Evolutionary conservation across 306 rosid species (phyloP).

Genomic region (Castanea sativa): DNA sequence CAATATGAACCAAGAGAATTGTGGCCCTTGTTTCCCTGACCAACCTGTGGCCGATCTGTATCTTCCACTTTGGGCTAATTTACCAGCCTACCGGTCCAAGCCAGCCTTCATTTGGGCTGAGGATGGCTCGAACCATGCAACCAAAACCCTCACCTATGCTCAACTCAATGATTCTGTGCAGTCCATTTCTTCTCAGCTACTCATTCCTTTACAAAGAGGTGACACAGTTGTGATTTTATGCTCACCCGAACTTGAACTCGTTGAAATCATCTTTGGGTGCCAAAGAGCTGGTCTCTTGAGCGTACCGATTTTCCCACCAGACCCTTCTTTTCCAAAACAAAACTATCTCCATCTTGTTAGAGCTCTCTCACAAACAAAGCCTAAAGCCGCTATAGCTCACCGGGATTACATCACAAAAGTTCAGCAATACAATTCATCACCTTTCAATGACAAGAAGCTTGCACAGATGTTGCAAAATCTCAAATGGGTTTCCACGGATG

Average conservation of each 20-base stretch:
- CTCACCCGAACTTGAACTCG: slow-evolving; percentile 65
- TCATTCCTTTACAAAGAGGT: slow-evolving; percentile 36
- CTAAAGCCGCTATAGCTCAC: slow-evolving; percentile 76
- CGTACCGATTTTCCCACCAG: slow-evolving; percentile 65
- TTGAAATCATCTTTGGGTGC: slow-evolving; percentile 59
- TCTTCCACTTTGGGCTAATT: slow-evolving; percentile 66
- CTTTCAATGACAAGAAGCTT: slow-evolving; percentile 28
- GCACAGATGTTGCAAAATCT: slow-evolving; percentile 33
- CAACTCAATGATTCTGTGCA: slow-evolving; percentile 54
- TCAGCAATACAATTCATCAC: slow-evolving; percentile 31
- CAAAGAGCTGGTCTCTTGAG: slow-evolving; percentile 74
- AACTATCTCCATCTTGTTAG: slow-evolving; percentile 52
- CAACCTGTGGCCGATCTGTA: slow-evolving; percentile 79
- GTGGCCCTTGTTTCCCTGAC: slow-evolving; percentile 75
- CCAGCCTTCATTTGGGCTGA: slow-evolving; percentile 78
- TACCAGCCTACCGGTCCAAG: slow-evolving; percentile 60
- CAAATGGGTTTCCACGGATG: slow-evolving; percentile 50
- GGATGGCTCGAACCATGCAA: slow-evolving; percentile 10
- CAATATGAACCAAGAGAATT: slow-evolving; percentile 65
- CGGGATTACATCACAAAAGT: slow-evolving; percentile 38
- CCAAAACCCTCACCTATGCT: slow-evolving; percentile 33
- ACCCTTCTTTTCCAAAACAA: slow-evolving; percentile 43
- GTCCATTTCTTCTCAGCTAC: slow-evolving; percentile 40
- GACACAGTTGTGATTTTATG: slow-evolving; percentile 58
- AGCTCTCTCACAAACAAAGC: slow-evolving; percentile 69